Evolutionary conservation across 306 rosid species (phyloP), one percentile per base, ranked within the genome.

Genomic region (Dryas alaskensis): DNA sequence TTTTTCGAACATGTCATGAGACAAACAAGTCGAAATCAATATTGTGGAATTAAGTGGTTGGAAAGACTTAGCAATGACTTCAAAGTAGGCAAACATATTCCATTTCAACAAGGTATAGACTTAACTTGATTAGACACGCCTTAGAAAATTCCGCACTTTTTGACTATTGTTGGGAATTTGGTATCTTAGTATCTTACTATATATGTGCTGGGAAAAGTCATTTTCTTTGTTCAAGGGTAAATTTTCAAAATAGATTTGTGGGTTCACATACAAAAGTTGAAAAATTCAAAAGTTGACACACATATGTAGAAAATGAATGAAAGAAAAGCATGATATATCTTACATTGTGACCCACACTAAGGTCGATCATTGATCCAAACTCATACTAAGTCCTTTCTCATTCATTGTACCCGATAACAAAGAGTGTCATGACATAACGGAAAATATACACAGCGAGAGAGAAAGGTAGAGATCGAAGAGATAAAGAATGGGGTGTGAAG

Each of bases 101-200:
- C 25, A 12, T 45, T 55, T 44, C 39, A 46, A 66, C 66, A 5
- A 67, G 49, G 19, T 14, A 10, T 51, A 31, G 25, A 11, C 45
- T 45, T 61, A n/a, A 46, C 10, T 4, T 39, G 73, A 63, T 17
- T 37, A 10, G 60, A 73, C 73, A 42, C 40, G 48, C 65, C 64
- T 70, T n/a, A 4, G 62, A 51, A 65, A 48, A 10, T 46, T 51
- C 67, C 39, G 48, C 68, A 45, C 17, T n/a, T 52, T 69, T 69
- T 69, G 19, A 69, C 50, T 6, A 11, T 31, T 39, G 4, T 53
- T 53, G 19, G 51, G 10, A 70, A 6, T 10, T 54, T 10, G 19
- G 12, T 53, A 17, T 40, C 42, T n/a, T 31, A 31, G 37, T 31
- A 31, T 1, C 37, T 31, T 31, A 31, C 37, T 31, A 31, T 22